Evolutionary conservation across 139 green algal genomes (phyloP), one percentile per base, ranked within the genome.

Genomic region (Chlorella sorokiniana): DNA sequence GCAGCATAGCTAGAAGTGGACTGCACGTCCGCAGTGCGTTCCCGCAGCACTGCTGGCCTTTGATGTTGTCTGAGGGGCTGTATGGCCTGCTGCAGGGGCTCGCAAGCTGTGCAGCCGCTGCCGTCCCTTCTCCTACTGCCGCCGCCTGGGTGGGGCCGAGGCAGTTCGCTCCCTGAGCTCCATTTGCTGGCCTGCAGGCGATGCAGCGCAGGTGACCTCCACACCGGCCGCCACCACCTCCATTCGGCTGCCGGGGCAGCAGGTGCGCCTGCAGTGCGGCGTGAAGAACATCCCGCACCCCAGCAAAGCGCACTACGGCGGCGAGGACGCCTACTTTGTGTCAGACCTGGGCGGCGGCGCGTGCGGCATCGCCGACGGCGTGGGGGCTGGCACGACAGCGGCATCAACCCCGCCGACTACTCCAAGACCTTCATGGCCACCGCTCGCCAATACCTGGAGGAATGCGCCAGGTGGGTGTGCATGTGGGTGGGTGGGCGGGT

Each of bases 261-360:
- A 44, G 48, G 59, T 81, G 75, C 75, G 75, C 40, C 41, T 79
- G 40, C 40, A 59, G 11, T 56, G 71, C 23, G 75, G 75, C 4
- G 41, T 44, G 14, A 72, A 71, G 41, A 81, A 81, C 52, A 87
- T 97, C 78, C 94, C 94, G 8, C 93, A 96, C 82, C 94, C 94
- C 29, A 90, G 92, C 67, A 97, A 97, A 79, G 87, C 85, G 52
- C 75, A 85, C 40, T 93, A 94, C 67, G 94, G 94, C 40, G 94
- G 94, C 0, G 94, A 97, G 81, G 94, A 98, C 83, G 88, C 90
- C 42, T 96, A 88, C 81, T 98, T 95, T 74, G 91, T 97, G 11
- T 81, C 85, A 11, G 77, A 89, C 35, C 84, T 79, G 63, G 74
- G 81, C 22, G 76, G 78, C 37, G 56, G 84, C 9, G 83, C 87